Conservation (phyloP, 495 filamentous ascomycete genomes). For the Penicillium waksmanii region DNA sequence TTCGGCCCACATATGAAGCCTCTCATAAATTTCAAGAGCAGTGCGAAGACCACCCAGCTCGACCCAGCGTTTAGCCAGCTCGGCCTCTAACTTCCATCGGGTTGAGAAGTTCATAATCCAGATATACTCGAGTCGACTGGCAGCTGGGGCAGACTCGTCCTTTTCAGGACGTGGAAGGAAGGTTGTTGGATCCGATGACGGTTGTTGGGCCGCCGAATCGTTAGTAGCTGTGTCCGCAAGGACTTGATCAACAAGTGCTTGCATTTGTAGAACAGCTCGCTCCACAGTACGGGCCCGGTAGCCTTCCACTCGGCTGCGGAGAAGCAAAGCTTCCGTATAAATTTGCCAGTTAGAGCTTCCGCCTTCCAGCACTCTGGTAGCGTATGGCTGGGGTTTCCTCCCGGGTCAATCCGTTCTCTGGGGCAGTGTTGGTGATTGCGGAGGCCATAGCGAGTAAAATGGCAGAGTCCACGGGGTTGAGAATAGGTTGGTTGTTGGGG, state of each 20-base stretch:
- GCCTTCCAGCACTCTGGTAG: conserved; percentile 82
- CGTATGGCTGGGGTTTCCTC: conserved; percentile 92
- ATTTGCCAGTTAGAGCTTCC: conserved; percentile 97
- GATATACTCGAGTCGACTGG: conserved; percentile 78
- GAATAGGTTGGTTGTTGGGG: conserved; percentile 78
- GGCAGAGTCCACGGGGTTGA: conserved; percentile 81
- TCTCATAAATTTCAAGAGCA: conserved; percentile 94
- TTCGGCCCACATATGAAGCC: conserved; percentile 94
- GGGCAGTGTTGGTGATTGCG: conserved; percentile 86
- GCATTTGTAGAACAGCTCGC: conserved; percentile 87
- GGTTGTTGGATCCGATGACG: conserved; percentile 54
- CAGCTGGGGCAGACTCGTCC: conserved; percentile 74
- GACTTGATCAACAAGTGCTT: conserved; percentile 94
- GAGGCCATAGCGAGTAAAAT: conserved; percentile 81
- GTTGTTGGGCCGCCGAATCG: conserved; percentile 36
- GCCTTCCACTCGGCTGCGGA: conserved; percentile 86
- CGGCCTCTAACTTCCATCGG: conserved; percentile 90
- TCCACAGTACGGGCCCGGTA: conserved; percentile 85
- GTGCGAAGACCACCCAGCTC: conserved; percentile 83
- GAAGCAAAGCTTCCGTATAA: conserved; percentile 88
- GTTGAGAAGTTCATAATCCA: conserved; percentile 82
- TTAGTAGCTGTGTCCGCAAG: conserved; percentile 77
- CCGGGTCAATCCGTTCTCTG: conserved; percentile 79
- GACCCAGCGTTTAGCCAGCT: conserved; percentile 90
- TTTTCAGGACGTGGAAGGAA: conserved; percentile 82